Base-by-base conservation (phyloP, 352 stramenopile genomes). In the Phytophthora sojae region DNA sequence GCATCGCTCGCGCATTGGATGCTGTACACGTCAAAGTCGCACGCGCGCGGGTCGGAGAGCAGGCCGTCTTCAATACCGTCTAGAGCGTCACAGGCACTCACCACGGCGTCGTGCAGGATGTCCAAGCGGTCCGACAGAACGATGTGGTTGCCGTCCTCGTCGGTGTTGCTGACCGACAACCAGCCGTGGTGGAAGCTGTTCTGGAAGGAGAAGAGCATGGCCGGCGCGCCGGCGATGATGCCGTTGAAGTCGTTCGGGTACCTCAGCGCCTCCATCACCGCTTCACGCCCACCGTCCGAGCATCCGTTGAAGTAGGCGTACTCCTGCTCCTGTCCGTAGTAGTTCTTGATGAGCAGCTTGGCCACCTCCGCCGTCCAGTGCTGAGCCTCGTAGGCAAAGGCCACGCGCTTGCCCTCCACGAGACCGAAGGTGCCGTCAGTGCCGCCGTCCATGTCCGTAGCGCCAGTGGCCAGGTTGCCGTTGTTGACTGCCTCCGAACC, bases 231-330 rank as follows among this genome's bases (percentile, higher is more conserved):
- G 23, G 76, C 76, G 30, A 83, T 70, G 52, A 83, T 83, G n/a
- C 76, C 76, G 52, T 83, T 53, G 37, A 81, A 83, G 57, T 83
- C 76, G 26, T 77, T 73, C 21, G 76, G 76, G 56, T 79, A 83
- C 2, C 76, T 73, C 21, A 83, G 60, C 6, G 73, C 73, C 50
- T 78, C 67, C 76, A 83, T 83, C 6, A 81, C 67, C 12, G 73
- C 76, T 55, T 83, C 76, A 1, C 76, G 76, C 29, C 76, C 76
- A 29, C 76, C 76, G 11, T 83, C 76, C 4, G 76, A 83, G 61
- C 76, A 83, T n/a, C 76, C 73, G 53, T 73, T 83, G 62, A 85
- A 85, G 67, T 86, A 86, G 35, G 76, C 75, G 45, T 80, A 83
- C 42, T 52, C 61, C 42, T 50, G 64, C 15, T 67, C 67, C 57